These are phyloP conservation scores for Wallacemonas sp. DNA, from an alignment of 208 protist genomes.

Conservation along the genomic window DNA sequence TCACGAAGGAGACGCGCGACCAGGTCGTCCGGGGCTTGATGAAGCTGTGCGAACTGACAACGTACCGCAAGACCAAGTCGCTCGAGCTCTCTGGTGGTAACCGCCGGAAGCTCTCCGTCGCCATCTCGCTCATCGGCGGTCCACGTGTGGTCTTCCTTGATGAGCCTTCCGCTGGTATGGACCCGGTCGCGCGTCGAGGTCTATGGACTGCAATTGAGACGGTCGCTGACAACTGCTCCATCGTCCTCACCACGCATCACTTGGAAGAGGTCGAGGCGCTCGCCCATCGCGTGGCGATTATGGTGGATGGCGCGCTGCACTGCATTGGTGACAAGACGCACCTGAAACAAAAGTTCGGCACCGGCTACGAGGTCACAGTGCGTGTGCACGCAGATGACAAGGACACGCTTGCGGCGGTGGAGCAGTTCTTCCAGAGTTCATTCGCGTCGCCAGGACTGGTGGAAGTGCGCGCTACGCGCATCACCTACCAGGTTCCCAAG, in stretches of 20 bases:
- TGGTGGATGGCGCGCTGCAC: constrained; percentile 82
- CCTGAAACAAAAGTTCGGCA: constrained; percentile 82
- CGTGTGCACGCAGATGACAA: constrained; percentile 23
- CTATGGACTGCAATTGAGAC: constrained; percentile 80
- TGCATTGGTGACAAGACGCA: constrained; percentile 87
- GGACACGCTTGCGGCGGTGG: constrained; percentile 9
- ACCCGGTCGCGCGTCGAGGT: constrained; percentile 71
- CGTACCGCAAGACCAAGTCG: constrained; percentile 35
- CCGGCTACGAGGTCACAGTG: constrained; percentile 56
- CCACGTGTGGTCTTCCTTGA: constrained; percentile 78
- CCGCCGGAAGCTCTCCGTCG: constrained; percentile 79
- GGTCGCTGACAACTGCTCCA: constrained; percentile 60
- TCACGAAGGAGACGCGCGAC: constrained; percentile 15
- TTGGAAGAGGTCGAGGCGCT: constrained; percentile 93
- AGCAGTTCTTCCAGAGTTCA: constrained; percentile 36
- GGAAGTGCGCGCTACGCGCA: constrained; percentile 37
- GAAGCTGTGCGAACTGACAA: constrained; percentile 39
- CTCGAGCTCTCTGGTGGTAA: constrained; percentile 76
- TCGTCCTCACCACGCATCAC: constrained; percentile 92
- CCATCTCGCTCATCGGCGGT: constrained; percentile 83
- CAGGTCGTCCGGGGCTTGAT: constrained; percentile 35
- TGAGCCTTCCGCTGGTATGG: constrained; percentile 90
- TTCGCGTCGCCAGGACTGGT: constrained; percentile 33
- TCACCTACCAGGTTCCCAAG: constrained; percentile 47
- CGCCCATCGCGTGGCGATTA: constrained; percentile 83